Conservation (phyloP, 176 grass and related monocot species). For the Triticum monococcum region DNA sequence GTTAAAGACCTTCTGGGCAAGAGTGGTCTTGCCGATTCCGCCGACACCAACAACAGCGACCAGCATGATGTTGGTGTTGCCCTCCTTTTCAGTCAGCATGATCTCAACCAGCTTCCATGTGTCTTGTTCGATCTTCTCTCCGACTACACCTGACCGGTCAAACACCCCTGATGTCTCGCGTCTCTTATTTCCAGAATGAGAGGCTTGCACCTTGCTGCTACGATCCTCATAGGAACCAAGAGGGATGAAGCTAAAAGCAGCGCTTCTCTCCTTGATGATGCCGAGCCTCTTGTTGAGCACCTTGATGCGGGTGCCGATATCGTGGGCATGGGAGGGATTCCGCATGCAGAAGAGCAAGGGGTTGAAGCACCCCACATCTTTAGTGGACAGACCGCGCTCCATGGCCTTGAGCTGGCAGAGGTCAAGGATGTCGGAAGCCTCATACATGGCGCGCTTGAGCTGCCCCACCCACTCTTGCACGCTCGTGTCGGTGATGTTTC, state of each 20-base stretch:
- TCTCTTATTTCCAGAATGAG: neutral
- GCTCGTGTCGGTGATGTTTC: neutral
- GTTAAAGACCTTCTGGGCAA: conserved; percentile 31
- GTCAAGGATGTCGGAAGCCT: neutral
- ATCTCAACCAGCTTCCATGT: neutral
- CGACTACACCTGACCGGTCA: neutral
- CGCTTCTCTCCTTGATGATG: neutral
- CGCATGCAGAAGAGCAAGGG: neutral
- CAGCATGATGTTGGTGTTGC: neutral
- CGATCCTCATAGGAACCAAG: neutral
- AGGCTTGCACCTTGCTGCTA: neutral
- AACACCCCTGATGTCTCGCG: neutral
- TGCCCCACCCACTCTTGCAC: conserved; percentile 19
- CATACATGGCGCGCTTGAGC: neutral
- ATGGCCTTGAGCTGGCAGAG: conserved; percentile 23
- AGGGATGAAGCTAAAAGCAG: neutral
- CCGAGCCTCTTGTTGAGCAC: neutral
- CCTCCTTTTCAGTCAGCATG: neutral
- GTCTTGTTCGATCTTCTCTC: conserved; percentile 33
- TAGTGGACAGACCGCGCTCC: neutral
- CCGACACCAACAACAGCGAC: conserved; percentile 27
- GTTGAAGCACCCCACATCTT: neutral
- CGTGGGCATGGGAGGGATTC: neutral
- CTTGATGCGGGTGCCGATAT: conserved; percentile 20
- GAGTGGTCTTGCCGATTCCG: conserved; percentile 51